Conservation (phyloP, 306 rosid genomes). For the Luffa acutangula region DNA sequence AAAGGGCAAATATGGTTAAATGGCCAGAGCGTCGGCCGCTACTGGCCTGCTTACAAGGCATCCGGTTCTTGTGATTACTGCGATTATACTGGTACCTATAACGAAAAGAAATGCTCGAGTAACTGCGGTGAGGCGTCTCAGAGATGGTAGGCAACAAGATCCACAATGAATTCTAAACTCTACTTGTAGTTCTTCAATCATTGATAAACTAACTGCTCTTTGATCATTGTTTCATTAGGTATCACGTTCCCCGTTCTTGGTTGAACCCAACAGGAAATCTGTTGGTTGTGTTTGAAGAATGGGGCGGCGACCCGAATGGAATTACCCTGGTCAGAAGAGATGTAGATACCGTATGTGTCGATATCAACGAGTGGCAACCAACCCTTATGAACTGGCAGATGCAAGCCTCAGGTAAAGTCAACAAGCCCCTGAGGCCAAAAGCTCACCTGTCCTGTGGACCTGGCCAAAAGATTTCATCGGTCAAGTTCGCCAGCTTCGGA, state of each 20-base stretch:
- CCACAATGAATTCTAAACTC: slow-evolving; percentile 1
- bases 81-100: slow-evolving; percentile 60
- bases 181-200: background rate
- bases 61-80: slow-evolving; percentile 67
- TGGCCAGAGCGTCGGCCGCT: slow-evolving; percentile 69
- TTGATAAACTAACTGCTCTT: background rate
- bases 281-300: slow-evolving; percentile 81
- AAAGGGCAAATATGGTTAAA: slow-evolving; percentile 96
- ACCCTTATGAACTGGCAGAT: slow-evolving; percentile 60
- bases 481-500: slow-evolving; percentile 96
- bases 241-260: slow-evolving; percentile 94
- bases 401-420: slow-evolving; percentile 77
- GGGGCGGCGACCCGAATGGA: slow-evolving; percentile 88
- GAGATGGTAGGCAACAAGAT: slow-evolving; percentile 59
- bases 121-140: slow-evolving; percentile 92
- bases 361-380: slow-evolving; percentile 96
- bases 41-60: slow-evolving; percentile 97
- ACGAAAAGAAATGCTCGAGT: slow-evolving; percentile 60
- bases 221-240: slow-evolving; percentile 55
- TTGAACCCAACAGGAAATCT: slow-evolving; percentile 77
- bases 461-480: slow-evolving; percentile 74
- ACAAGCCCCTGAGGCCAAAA: slow-evolving; percentile 60
- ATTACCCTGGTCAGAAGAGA: slow-evolving; percentile 76
- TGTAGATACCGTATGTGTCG: slow-evolving; percentile 67
- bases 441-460: slow-evolving; percentile 75